Evolutionary conservation across 306 rosid genomes (phyloP), one percentile per base, ranked within the genome.

Genomic region (Lotus japonicus): DNA sequence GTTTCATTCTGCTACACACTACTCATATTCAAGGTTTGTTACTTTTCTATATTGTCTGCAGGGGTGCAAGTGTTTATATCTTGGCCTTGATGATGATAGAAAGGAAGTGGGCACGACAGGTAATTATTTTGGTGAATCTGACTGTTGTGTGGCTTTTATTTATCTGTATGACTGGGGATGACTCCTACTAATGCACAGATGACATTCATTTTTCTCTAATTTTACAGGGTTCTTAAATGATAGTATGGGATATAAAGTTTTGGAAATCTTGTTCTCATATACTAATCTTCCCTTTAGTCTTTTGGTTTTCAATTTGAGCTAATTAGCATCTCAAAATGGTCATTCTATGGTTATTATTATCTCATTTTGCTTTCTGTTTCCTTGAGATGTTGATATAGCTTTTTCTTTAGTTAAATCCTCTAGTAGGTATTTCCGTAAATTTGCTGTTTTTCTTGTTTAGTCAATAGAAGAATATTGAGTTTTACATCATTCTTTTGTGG

Each of bases 51-150:
- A 18, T 61, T 77, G 72, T 53, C 45, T 67, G 66, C 77, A 94
- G 99, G 97, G 92, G 36, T 86, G 90, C 85, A 94, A 88, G 78
- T 85, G 96, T 77, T 75, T 94, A 72, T 84, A 79, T 74, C 95
- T 86, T 83, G 95, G 95, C 72, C 80, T 88, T 74, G 92, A 87
- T 65, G 87, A 87, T 54, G 90, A 87, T 43, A 90, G 89, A 80
- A 89, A 85, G 82, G 90, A 88, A 70, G 84, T 81, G 51, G 99
- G 99, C 70, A 94, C 99, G 52, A 85, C 96, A 84, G 99, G 97
- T 87, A 42, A 63, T 67, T 71, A 42, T 15, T 66, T 73, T 53
- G 54, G 45, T 58, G 46, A 38, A 50, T 56, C 64, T 55, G 55
- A 45, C 26, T 8, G 42, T 52, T 44, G 21, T 9, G 5, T 73